A percentile compares a stretch with the other conserved stretches of the same genome.
Evolutionary conservation across 2,329 filamentous ascomycete species (phyloP).

Genomic region (Phialophora tarda): DNA sequence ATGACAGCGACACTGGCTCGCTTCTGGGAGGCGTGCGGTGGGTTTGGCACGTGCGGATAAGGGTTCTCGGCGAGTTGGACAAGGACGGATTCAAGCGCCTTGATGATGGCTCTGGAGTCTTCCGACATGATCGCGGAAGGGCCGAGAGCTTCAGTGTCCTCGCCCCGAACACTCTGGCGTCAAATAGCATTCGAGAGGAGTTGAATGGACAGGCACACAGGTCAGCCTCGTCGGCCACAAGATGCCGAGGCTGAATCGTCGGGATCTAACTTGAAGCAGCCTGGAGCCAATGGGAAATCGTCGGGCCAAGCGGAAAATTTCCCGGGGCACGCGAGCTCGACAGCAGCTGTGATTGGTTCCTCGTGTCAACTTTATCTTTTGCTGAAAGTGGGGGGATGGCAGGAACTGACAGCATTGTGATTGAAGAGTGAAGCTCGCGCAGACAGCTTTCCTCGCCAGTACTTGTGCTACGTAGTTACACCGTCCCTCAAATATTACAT

Average conservation of each 20-base stretch:
- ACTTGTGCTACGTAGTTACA: neutral
- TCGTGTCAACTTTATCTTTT: conserved; percentile 10
- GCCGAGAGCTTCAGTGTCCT: neutral
- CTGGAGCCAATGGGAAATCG: neutral
- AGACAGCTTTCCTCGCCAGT: neutral
- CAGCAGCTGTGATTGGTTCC: conserved; percentile 15
- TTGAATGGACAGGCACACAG: neutral
- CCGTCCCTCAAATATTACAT: neutral
- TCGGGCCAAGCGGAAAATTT: neutral
- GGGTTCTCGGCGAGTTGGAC: conserved; percentile 40
- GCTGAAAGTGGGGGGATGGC: conserved; percentile 6
- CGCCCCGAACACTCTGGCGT: too few relatives aligned
- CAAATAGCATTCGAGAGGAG: neutral
- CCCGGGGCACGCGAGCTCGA: conserved; percentile 5
- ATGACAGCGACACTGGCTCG: conserved; percentile 71
- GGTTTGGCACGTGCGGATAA: conserved; percentile 53
- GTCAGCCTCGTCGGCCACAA: conserved; percentile 5
- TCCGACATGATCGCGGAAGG: conserved; percentile 24
- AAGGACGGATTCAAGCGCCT: conserved; percentile 35
- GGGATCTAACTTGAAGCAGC: neutral
- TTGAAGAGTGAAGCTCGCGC: neutral
- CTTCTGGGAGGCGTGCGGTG: conserved; percentile 56
- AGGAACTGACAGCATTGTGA: conserved; percentile 2
- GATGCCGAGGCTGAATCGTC: conserved; percentile 14
- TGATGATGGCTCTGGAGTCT: conserved; percentile 36